Conservation (phyloP, 805 yeast genomes). For the Kregervanrija delftensis region DNA sequence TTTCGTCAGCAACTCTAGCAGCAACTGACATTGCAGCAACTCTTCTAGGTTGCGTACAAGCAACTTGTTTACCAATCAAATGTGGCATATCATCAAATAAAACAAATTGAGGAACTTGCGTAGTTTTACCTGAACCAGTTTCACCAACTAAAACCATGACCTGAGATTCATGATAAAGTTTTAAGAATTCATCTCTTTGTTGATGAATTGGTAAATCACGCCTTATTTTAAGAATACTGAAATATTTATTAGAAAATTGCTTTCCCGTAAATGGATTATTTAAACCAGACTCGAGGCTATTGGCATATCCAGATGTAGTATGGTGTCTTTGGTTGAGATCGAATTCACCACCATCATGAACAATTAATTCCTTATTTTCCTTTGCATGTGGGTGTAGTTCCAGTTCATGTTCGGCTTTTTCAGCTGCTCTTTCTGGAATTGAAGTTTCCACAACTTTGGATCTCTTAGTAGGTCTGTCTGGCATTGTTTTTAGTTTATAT, state of each 20-base stretch:
- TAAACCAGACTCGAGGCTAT: conserved; percentile 47
- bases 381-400: conserved; percentile 40
- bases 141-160: conserved; percentile 98
- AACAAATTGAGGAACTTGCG: conserved; percentile 97
- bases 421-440: conserved; percentile 60
- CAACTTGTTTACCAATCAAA: conserved; percentile 74
- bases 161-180: conserved; percentile 78
- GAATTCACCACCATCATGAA: conserved; percentile 66
- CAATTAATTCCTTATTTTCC: conserved; percentile 32
- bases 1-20: conserved; percentile 92
- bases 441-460: conserved; percentile 43
- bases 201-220: conserved; percentile 90
- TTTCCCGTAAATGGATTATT: conserved; percentile 77
- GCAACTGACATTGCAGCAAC: conserved; percentile 99
- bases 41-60: conserved; percentile 95
- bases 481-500: conserved; percentile 10
- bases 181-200: conserved; percentile 83
- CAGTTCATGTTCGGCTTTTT: conserved; percentile 52
- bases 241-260: conserved; percentile 56
- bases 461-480: conserved; percentile 40
- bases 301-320: conserved; percentile 63
- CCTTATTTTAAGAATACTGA: conserved; percentile 70
- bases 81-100: conserved; percentile 90
- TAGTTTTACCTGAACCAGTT: conserved; percentile 98
- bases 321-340: conserved; percentile 45